phyloP scores from a whole-genome alignment of 208 protist species.

The Trypanosoma mega region DNA sequence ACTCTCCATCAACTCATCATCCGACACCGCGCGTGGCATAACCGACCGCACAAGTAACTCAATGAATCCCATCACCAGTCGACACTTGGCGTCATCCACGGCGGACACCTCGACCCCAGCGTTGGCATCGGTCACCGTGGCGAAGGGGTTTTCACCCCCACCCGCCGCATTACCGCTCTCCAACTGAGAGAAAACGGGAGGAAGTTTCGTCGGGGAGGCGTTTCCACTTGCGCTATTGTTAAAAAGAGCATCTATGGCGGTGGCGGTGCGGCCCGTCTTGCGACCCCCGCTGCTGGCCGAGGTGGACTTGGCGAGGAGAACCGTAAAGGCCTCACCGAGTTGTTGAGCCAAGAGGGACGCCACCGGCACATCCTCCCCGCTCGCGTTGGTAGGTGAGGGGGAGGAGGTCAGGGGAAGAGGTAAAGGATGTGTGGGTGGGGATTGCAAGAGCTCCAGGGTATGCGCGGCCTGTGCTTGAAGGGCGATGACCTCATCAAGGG shows the following conservation, averaged over 20 bases:
- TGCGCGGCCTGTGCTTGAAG: slow-evolving; percentile 24
- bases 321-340: slow-evolving; percentile 13
- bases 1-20: slow-evolving; percentile 59
- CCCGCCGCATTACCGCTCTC: too few species aligned
- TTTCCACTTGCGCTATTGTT: too few species aligned
- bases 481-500: slow-evolving; percentile 29
- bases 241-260: too few species aligned
- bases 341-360: slow-evolving; percentile 14
- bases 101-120: slow-evolving; percentile 15
- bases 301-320: slow-evolving; percentile 8
- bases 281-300: background rate
- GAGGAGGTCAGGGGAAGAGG: too few species aligned
- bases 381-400: background rate
- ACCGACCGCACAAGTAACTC: slow-evolving; percentile 55
- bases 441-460: slow-evolving; percentile 35
- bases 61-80: slow-evolving; percentile 61
- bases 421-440: background rate
- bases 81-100: slow-evolving; percentile 69
- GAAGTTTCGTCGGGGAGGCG: too few species aligned
- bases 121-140: background rate
- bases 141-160: background rate
- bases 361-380: slow-evolving; percentile 1
- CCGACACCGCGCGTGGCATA: slow-evolving; percentile 40
- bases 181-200: too few species aligned
- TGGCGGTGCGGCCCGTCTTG: background rate